Evolutionary conservation across 2,329 filamentous ascomycete genomes (phyloP).

Genomic region (Trichoderma cornu-damae): DNA sequence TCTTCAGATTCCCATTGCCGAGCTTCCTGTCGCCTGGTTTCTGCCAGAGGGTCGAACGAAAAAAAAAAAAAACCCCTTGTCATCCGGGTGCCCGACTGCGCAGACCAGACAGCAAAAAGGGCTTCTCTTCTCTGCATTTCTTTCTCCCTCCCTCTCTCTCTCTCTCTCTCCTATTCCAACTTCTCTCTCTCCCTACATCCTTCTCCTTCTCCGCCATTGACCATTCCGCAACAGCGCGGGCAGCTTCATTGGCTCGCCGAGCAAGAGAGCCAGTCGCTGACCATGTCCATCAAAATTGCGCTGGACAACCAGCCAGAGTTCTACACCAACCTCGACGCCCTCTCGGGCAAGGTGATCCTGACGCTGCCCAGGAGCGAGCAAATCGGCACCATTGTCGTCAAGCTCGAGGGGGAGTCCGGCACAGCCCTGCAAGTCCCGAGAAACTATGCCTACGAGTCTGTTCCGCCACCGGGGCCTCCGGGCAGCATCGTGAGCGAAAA

Average conservation of each 20-base stretch:
- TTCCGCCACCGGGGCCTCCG: constrained; percentile 31
- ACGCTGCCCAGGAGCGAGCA: constrained; percentile 60
- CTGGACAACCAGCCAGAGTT: constrained; percentile 64
- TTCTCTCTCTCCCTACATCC: no score
- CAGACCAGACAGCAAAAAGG: neutral
- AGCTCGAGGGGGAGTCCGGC: constrained; percentile 73
- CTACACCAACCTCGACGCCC: constrained; percentile 74
- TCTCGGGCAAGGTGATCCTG: constrained; percentile 58
- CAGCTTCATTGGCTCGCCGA: neutral
- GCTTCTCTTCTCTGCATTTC: neutral
- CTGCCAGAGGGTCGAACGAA: neutral
- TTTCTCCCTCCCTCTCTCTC: neutral
- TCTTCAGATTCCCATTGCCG: neutral
- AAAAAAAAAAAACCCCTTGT: neutral
- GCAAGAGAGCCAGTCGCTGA: constrained; percentile 22
- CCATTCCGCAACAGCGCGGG: neutral
- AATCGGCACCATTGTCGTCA: constrained; percentile 69
- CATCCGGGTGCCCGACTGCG: neutral
- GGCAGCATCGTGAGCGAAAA: constrained; percentile 50
- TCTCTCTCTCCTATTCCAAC: neutral
- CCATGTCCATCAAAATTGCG: constrained; percentile 62
- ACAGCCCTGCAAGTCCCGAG: constrained; percentile 56
- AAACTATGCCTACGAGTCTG: constrained; percentile 40
- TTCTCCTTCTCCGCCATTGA: neutral
- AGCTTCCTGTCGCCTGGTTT: neutral